Evolutionary conservation across 1,139 yeast genomes (phyloP).

Genomic region (Cylindricascospora bacillispora): DNA sequence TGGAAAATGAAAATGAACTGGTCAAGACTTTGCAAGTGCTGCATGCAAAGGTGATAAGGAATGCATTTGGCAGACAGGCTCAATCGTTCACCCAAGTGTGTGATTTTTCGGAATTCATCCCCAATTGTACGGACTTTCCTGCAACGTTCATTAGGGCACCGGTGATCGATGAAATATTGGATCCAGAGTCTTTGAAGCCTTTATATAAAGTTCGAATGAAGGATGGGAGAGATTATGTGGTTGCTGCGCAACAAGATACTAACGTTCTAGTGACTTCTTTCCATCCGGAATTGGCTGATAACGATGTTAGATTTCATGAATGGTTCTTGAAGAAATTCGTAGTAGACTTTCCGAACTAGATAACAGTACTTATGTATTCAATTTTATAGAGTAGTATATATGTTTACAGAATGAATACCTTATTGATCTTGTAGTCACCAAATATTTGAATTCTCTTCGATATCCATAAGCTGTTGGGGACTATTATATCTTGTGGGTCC

Average conservation of each 20-base stretch:
- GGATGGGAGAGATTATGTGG: slow-evolving; percentile 32
- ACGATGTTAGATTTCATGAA: slow-evolving; percentile 49
- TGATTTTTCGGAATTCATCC: slow-evolving; percentile 37
- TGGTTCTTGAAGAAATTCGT: slow-evolving; percentile 55
- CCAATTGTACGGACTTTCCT: slow-evolving; percentile 32
- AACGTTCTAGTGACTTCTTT: slow-evolving; percentile 61
- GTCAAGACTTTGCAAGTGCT: slow-evolving; percentile 56
- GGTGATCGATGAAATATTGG: slow-evolving; percentile 37
- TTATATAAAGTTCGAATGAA: slow-evolving; percentile 29
- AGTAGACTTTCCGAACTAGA: too few relatives aligned
- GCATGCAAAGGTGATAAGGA: slow-evolving; percentile 51
- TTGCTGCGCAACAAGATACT: slow-evolving; percentile 58
- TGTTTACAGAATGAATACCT: too few relatives aligned
- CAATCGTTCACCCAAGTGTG: slow-evolving; percentile 47
- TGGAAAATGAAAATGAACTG: slow-evolving; percentile 43
- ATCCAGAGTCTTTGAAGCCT: slow-evolving; percentile 30
- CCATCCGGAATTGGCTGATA: slow-evolving; percentile 59
- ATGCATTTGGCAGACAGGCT: slow-evolving; percentile 71
- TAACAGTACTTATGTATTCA: too few relatives aligned
- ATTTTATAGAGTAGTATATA: too few relatives aligned
- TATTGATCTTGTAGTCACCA: too few relatives aligned
- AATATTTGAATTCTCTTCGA: too few relatives aligned
- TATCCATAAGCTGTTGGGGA: too few relatives aligned
- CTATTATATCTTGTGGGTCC: too few relatives aligned
- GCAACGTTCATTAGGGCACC: slow-evolving; percentile 75